phyloP scores from a whole-genome alignment of 2,329 filamentous ascomycete genomes.

The Stagonosporopsis rhizophila region DNA sequence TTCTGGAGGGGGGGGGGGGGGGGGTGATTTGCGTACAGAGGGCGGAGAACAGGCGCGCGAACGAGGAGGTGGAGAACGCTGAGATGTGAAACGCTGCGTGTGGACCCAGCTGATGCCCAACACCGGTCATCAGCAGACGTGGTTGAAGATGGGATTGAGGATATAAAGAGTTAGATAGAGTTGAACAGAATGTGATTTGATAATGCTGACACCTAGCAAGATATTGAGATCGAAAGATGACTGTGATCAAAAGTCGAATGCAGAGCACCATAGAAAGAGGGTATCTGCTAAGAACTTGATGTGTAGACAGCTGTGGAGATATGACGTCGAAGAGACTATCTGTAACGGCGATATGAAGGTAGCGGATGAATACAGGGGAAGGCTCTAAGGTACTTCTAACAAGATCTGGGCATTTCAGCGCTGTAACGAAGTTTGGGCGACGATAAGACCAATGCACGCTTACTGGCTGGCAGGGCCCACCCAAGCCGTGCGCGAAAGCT shows the following conservation, averaged over 20 bases:
- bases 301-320: not conserved
- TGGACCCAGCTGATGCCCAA: conserved; percentile 55
- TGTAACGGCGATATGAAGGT: not conserved
- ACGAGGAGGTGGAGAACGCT: conserved; percentile 49
- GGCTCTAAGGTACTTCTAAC: not conserved
- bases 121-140: conserved; percentile 56
- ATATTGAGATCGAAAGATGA: conserved; percentile 10
- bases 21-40: conserved; percentile 51
- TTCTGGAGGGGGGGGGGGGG: conserved; percentile 52
- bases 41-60: conserved; percentile 52
- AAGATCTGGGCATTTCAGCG: not conserved
- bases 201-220: conserved; percentile 51
- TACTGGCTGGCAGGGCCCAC: not conserved
- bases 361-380: no score
- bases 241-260: not conserved
- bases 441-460: not conserved
- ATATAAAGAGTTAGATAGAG: conserved; percentile 22
- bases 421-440: not conserved
- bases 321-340: not conserved
- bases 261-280: not conserved
- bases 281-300: not conserved
- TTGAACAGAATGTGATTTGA: conserved; percentile 53
- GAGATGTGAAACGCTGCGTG: conserved; percentile 46
- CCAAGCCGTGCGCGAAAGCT: no score
- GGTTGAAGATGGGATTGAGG: conserved; percentile 36